phyloP scores from a whole-genome alignment of 139 green algal genomes.

The Chlorella ohadii region DNA sequence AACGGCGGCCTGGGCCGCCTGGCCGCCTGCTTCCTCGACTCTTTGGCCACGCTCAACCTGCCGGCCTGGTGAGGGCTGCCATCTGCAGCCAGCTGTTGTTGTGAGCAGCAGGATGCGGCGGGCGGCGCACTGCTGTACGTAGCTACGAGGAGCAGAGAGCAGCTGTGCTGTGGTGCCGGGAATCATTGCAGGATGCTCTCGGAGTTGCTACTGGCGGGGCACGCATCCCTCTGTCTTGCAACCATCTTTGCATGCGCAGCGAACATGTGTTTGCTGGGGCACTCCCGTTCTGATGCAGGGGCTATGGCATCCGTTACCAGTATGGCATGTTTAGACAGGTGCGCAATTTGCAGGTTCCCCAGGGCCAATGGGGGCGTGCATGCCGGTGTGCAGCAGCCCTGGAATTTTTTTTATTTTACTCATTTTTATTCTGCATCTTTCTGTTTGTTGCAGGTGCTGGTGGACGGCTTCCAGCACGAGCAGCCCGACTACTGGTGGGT shows the following conservation, averaged over 20 bases:
- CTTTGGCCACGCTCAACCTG: constrained; percentile 97
- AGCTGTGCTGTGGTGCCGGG: no score
- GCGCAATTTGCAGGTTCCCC: neutral
- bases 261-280: no score
- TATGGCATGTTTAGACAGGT: constrained; percentile 99
- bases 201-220: no score
- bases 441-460: constrained; percentile 76
- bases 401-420: no score
- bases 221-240: no score
- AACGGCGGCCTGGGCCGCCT: constrained; percentile 98
- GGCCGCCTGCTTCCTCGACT: constrained; percentile 99
- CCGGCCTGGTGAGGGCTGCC: constrained; percentile 84
- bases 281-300: constrained; percentile 48
- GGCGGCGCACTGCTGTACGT: no score
- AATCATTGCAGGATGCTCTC: no score
- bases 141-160: no score
- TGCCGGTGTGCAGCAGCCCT: neutral
- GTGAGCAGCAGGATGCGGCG: no score
- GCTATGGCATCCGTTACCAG: constrained; percentile 99
- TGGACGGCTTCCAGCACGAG: constrained; percentile 95
- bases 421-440: no score
- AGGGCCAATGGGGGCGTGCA: neutral
- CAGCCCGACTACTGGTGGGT: constrained; percentile 93
- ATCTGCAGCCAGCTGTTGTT: no score
- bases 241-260: no score